Evolutionary conservation across 768 basidiomycete species (phyloP).

Genomic region (Termitomyces sp.): DNA sequence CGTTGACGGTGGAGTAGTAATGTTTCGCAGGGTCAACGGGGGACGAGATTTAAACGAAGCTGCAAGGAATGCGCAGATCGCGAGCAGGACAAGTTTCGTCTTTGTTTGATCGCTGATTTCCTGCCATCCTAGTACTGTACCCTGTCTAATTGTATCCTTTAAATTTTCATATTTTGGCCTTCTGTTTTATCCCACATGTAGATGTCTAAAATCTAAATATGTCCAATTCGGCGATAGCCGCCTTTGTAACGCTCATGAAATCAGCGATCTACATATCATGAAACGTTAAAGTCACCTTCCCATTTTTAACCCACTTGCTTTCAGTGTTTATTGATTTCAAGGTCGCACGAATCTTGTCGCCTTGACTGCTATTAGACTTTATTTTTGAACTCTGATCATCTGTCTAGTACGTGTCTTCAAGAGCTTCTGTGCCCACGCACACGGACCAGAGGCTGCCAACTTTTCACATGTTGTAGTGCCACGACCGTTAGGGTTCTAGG

Average conservation of each 20-base stretch:
- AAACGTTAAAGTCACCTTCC: no score
- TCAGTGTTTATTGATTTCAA: neutral
- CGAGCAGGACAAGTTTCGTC: constrained; percentile 23
- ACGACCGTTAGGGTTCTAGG: neutral
- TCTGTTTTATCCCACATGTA: no score
- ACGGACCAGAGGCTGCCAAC: neutral
- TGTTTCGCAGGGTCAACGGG: constrained; percentile 54
- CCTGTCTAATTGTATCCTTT: neutral
- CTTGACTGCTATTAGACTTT: neutral
- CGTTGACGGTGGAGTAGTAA: constrained; percentile 52
- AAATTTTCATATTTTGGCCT: neutral
- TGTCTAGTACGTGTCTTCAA: neutral
- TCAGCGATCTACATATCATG: no score
- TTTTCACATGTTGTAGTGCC: neutral
- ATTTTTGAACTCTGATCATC: neutral
- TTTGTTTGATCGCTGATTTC: constrained; percentile 11
- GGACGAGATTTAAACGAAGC: constrained; percentile 53
- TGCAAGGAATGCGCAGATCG: constrained; percentile 49
- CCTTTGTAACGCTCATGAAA: no score
- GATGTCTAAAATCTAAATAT: no score
- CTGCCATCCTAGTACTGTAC: neutral
- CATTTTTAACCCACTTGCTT: no score
- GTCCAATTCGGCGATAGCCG: neutral
- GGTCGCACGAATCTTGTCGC: neutral
- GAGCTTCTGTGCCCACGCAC: neutral